Percentiles rank a stretch among this genome's conserved stretches.
Conservation (phyloP, 2,329 filamentous ascomycete genomes). For the Nemania sp. region DNA sequence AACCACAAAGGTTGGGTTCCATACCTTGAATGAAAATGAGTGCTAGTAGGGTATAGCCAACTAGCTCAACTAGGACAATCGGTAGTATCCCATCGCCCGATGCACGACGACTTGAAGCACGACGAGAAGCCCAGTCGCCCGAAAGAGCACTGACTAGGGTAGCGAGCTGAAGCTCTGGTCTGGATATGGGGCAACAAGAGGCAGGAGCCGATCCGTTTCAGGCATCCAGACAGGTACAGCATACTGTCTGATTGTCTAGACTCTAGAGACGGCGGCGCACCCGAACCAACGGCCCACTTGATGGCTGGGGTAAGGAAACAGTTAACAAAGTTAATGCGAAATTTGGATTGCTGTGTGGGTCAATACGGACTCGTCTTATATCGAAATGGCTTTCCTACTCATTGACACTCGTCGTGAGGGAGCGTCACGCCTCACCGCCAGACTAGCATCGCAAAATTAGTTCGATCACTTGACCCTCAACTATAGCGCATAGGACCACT, state of each 20-base stretch:
- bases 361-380: conserved; percentile 5
- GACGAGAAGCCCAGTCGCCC: not conserved
- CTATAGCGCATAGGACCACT: conserved; percentile 18
- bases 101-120: not conserved
- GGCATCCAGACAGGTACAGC: conserved; percentile 1
- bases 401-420: conserved; percentile 27
- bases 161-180: conserved; percentile 7
- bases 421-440: conserved; percentile 32
- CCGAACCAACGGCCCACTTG: conserved; percentile 15
- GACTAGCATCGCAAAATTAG: conserved; percentile 24
- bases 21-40: conserved; percentile 6
- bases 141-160: not conserved
- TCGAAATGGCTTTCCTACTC: conserved; percentile 7
- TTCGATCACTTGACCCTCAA: conserved; percentile 35
- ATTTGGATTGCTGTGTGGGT: conserved; percentile 8
- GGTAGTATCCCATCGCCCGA: conserved; percentile 2
- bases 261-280: not conserved
- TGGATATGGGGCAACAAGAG: not conserved
- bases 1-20: not conserved
- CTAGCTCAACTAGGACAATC: not conserved
- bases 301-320: conserved; percentile 3
- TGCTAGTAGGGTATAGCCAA: not conserved
- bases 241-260: conserved; percentile 2
- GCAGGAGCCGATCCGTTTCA: conserved; percentile 3
- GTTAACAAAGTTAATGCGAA: conserved; percentile 14